A percentile compares a stretch with the other conserved stretches of the same genome.
Evolutionary conservation across 108 stramenopile species (phyloP).

Genomic region (Cyclostephanos tholiformis): DNA sequence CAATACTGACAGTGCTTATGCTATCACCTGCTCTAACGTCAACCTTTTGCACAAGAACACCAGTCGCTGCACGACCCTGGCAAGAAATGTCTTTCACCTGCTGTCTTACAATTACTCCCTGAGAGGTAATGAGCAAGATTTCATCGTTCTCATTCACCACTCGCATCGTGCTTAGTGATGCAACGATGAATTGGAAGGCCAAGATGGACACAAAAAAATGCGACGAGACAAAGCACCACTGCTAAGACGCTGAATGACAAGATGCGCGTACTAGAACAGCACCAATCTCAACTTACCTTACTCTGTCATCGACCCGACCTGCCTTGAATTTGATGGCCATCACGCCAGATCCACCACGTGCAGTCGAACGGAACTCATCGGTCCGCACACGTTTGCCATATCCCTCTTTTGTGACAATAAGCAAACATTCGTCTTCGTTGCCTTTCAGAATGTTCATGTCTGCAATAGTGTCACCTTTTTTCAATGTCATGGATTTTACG

Average conservation of each 20-base stretch:
- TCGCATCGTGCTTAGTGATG: constrained; percentile 59
- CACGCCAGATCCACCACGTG: constrained; percentile 84
- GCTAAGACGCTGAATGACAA: background rate
- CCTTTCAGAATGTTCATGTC: constrained; percentile 77
- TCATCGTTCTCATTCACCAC: constrained; percentile 88
- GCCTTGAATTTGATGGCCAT: constrained; percentile 92
- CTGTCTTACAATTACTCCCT: constrained; percentile 93
- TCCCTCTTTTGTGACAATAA: constrained; percentile 82
- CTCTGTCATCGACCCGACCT: constrained; percentile 55
- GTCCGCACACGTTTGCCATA: constrained; percentile 90
- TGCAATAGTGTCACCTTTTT: constrained; percentile 81
- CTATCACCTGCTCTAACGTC: constrained; percentile 68
- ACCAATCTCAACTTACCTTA: constrained; percentile 22
- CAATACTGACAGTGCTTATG: constrained; percentile 79
- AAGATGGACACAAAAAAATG: no score
- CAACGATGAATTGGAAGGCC: background rate
- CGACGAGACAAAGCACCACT: background rate
- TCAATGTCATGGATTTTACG: constrained; percentile 87
- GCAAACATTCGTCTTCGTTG: constrained; percentile 59
- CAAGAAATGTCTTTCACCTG: constrained; percentile 72
- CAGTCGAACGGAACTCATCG: constrained; percentile 75
- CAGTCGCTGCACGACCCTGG: constrained; percentile 87
- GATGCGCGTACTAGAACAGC: background rate
- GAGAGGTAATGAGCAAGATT: constrained; percentile 81
- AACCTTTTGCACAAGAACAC: constrained; percentile 89